A percentile compares a stretch with the other conserved stretches of the same genome.
Conservation (phyloP, 768 basidiomycete species). For the Cyclocybe aegerita region DNA sequence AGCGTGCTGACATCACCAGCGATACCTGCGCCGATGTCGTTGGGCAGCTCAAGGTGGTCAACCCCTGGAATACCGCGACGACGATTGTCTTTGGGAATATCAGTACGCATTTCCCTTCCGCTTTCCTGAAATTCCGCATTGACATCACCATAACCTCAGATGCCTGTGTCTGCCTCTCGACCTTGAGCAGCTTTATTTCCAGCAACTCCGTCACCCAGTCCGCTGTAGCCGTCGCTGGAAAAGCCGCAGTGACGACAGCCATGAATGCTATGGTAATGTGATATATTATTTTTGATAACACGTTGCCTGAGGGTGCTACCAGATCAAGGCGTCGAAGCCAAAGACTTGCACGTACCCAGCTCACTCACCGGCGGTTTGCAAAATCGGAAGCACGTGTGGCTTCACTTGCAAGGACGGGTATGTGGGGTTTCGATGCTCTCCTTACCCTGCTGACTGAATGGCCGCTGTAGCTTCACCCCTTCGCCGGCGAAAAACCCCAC, state of each 20-base stretch:
- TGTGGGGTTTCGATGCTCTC: slow-evolving; percentile 6
- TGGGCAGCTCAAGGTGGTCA: slow-evolving; percentile 26
- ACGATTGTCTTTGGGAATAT: slow-evolving; percentile 29
- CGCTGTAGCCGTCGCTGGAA: slow-evolving; percentile 30
- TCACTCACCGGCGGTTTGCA: slow-evolving; percentile 37
- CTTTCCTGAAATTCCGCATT: background rate
- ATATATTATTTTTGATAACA: background rate
- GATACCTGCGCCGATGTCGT: slow-evolving; percentile 42
- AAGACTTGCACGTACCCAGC: slow-evolving; percentile 39
- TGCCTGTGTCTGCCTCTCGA: slow-evolving; percentile 43
- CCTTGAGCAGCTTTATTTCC: slow-evolving; percentile 31
- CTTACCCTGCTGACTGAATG: background rate
- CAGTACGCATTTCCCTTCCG: slow-evolving; percentile 15
- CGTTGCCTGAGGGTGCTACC: background rate
- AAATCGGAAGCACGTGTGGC: slow-evolving; percentile 35
- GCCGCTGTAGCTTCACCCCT: slow-evolving; percentile 20
- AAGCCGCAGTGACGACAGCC: slow-evolving; percentile 21
- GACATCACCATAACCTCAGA: slow-evolving; percentile 21
- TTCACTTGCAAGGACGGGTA: slow-evolving; percentile 48
- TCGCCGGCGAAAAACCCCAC: slow-evolving; percentile 32
- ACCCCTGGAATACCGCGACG: slow-evolving; percentile 17
- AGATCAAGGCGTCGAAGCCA: slow-evolving; percentile 10
- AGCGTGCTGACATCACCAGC: slow-evolving; percentile 3
- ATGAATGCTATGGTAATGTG: slow-evolving; percentile 35
- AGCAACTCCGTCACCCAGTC: slow-evolving; percentile 28